A percentile compares a stretch with the other conserved stretches of the same genome.
Conservation (phyloP, 305 asterid species). For the Petunia hybrid region DNA sequence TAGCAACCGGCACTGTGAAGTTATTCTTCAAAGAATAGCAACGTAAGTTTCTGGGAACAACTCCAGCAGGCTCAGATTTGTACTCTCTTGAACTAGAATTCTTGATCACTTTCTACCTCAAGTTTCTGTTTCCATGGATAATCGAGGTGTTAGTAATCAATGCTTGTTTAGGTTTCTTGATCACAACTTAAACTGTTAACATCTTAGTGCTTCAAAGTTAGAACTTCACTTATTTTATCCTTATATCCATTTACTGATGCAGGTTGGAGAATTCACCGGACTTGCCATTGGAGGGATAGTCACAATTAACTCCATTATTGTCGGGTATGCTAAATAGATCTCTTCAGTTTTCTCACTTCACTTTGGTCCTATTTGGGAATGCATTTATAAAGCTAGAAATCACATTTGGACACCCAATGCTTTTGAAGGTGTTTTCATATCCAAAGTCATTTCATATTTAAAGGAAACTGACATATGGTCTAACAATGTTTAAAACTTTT, state of each 20-base stretch:
- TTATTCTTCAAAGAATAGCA: conserved; percentile 46
- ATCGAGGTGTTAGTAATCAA: conserved; percentile 43
- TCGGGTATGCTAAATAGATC: conserved; percentile 37
- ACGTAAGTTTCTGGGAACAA: conserved; percentile 47
- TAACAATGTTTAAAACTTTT: neutral
- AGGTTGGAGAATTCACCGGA: conserved; percentile 39
- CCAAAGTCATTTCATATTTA: neutral
- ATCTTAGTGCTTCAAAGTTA: neutral
- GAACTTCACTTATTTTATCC: conserved; percentile 7
- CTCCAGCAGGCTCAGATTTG: conserved; percentile 50
- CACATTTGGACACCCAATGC: neutral
- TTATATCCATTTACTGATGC: conserved; percentile 7
- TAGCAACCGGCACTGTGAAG: conserved; percentile 57
- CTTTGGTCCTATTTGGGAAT: conserved; percentile 6
- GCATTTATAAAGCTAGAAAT: neutral
- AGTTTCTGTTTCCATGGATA: conserved; percentile 39
- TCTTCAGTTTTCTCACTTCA: neutral
- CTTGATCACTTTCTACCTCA: conserved; percentile 48
- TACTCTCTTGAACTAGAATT: conserved; percentile 53
- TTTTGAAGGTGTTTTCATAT: neutral
- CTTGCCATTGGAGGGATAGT: conserved; percentile 38
- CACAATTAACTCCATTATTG: conserved; percentile 36
- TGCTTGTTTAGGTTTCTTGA: neutral
- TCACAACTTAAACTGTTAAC: neutral
- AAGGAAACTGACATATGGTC: neutral